Evolutionary conservation across 2,329 filamentous ascomycete genomes (phyloP).

Genomic region (Hysterium pulicare): DNA sequence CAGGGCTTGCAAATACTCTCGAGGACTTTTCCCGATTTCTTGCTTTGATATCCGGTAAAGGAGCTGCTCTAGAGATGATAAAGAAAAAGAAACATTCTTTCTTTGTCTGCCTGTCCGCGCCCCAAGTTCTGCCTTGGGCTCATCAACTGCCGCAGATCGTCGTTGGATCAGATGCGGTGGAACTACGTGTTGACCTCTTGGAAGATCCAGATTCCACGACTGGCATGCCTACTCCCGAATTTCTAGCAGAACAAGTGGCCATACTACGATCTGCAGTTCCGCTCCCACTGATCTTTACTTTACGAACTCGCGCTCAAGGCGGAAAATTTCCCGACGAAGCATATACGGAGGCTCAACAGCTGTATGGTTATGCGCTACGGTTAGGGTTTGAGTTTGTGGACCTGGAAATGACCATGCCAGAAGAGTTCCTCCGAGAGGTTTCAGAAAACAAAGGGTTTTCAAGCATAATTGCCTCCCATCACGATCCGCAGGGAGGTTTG

Average conservation of each 20-base stretch:
- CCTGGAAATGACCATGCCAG: slow-evolving; percentile 81
- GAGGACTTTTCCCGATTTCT: slow-evolving; percentile 73
- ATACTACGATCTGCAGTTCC: slow-evolving; percentile 68
- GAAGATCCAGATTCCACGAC: slow-evolving; percentile 62
- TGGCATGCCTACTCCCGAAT: slow-evolving; percentile 65
- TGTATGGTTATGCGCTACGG: slow-evolving; percentile 76
- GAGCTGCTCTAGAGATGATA: slow-evolving; percentile 53
- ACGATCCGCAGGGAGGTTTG: slow-evolving; percentile 74
- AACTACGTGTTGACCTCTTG: slow-evolving; percentile 88
- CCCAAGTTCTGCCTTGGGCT: slow-evolving; percentile 63
- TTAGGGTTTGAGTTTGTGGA: slow-evolving; percentile 92
- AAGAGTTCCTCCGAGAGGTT: slow-evolving; percentile 68
- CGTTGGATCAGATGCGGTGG: slow-evolving; percentile 87
- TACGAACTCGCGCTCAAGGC: slow-evolving; percentile 81
- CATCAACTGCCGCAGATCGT: slow-evolving; percentile 68
- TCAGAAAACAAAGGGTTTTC: slow-evolving; percentile 67
- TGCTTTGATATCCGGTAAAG: slow-evolving; percentile 62
- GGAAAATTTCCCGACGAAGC: slow-evolving; percentile 81
- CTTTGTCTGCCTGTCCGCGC: slow-evolving; percentile 87
- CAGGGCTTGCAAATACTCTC: slow-evolving; percentile 51
- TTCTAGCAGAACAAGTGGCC: slow-evolving; percentile 76
- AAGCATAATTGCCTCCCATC: slow-evolving; percentile 90
- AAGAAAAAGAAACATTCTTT: slow-evolving; percentile 71
- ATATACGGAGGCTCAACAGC: slow-evolving; percentile 64
- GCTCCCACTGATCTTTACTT: slow-evolving; percentile 86